phyloP scores from a whole-genome alignment of 176 grass and related monocot species.

The Tillandsia leiboldiana region DNA sequence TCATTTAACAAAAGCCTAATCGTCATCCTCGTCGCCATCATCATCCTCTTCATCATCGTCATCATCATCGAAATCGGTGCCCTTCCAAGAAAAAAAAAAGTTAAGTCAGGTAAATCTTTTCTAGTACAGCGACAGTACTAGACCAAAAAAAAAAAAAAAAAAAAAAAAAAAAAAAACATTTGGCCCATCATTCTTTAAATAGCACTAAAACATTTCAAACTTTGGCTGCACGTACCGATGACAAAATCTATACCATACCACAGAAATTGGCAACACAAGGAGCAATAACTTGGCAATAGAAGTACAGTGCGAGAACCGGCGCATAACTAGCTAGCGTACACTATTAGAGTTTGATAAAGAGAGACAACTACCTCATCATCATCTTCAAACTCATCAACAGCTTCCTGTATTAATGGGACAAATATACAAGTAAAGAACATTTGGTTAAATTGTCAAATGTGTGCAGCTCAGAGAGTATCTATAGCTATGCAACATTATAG shows the following conservation, averaged over 20 bases:
- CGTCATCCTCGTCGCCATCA: not conserved
- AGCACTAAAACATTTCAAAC: too few relatives aligned
- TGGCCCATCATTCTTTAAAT: too few relatives aligned
- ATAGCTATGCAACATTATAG: too few relatives aligned
- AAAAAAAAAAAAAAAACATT: too few relatives aligned
- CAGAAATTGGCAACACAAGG: too few relatives aligned
- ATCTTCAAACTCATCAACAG: constrained; percentile 10
- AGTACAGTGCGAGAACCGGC: not conserved
- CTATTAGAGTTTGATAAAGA: not conserved
- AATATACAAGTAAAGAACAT: not conserved
- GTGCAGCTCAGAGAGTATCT: too few relatives aligned
- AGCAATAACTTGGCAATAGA: too few relatives aligned
- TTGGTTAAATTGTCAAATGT: too few relatives aligned
- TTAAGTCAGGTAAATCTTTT: too few relatives aligned
- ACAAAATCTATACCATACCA: too few relatives aligned
- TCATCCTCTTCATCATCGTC: not conserved
- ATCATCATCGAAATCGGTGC: not conserved
- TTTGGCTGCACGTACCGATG: too few relatives aligned
- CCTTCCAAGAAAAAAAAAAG: not conserved
- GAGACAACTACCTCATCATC: not conserved
- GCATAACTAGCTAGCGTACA: not conserved
- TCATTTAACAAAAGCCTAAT: not conserved
- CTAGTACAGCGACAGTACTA: not conserved
- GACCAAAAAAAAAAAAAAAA: too few relatives aligned
- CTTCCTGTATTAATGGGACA: not conserved